These are phyloP conservation scores for Tylopilus sp. DNA, from an alignment of 768 basidiomycete genomes.

Conservation along the genomic window DNA sequence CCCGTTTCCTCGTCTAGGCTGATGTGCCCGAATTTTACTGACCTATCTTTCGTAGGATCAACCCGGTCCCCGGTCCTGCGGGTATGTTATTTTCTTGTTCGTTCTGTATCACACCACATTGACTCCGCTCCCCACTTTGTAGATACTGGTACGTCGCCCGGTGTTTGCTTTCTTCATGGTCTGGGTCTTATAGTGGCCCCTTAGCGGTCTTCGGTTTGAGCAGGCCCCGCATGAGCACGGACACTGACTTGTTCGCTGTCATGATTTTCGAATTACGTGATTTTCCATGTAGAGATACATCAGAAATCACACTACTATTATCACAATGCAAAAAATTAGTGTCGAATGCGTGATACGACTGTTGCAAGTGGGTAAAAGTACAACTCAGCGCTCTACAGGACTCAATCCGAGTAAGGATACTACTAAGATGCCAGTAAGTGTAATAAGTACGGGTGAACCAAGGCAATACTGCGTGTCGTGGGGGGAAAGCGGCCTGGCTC, in stretches of 20 bases:
- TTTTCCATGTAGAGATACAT: conserved; percentile 10
- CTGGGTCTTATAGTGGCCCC: conserved; percentile 3
- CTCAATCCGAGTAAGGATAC: conserved; percentile 27
- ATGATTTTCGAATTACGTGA: background rate
- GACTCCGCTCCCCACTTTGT: conserved; percentile 11
- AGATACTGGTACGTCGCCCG: conserved; percentile 46
- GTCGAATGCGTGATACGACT: conserved; percentile 16
- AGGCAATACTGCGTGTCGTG: conserved; percentile 17
- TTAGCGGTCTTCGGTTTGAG: conserved; percentile 86
- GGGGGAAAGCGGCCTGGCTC: conserved; percentile 6
- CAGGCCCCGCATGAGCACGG: conserved; percentile 69
- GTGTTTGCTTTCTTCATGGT: background rate
- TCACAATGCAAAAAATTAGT: conserved; percentile 6
- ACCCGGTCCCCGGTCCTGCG: conserved; percentile 82
- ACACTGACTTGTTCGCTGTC: conserved; percentile 21
- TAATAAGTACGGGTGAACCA: conserved; percentile 24
- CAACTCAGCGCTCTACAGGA: conserved; percentile 32
- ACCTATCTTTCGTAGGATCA: conserved; percentile 62
- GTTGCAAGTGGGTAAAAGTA: conserved; percentile 31
- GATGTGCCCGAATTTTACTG: conserved; percentile 1
- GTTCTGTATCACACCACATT: conserved; percentile 2
- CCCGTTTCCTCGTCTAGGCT: background rate
- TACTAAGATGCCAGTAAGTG: conserved; percentile 33
- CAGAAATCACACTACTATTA: conserved; percentile 9
- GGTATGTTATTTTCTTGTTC: conserved; percentile 52